Conservation (phyloP, 305 asterid species). For the Caryopteris hybrid region DNA sequence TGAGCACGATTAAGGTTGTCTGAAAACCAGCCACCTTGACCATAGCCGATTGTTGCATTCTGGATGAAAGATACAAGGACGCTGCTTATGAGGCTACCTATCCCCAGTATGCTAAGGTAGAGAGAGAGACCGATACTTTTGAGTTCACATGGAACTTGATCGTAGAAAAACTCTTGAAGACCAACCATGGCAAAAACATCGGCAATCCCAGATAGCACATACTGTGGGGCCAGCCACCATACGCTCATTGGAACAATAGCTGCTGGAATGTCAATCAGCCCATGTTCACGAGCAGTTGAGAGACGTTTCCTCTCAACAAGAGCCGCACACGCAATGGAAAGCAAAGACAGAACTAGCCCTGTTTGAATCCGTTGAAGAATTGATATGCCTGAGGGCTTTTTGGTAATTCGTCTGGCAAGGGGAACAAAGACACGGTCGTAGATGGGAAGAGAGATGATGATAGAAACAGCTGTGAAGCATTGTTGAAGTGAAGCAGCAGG, state of each 20-base stretch:
- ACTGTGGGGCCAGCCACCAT: constrained; percentile 47
- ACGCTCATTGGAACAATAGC: constrained; percentile 38
- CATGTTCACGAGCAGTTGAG: constrained; percentile 22
- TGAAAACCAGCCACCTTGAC: constrained; percentile 30
- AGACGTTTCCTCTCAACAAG: constrained; percentile 39
- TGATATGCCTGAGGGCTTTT: constrained; percentile 39
- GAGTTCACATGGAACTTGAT: constrained; percentile 37
- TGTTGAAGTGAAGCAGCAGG: constrained; percentile 48
- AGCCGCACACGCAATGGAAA: constrained; percentile 30
- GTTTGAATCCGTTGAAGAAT: constrained; percentile 39
- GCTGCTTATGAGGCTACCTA: constrained; percentile 42
- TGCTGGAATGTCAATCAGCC: constrained; percentile 21
- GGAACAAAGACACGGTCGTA: constrained; percentile 46
- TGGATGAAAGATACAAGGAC: constrained; percentile 30
- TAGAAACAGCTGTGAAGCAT: neutral
- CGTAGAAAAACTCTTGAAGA: constrained; percentile 49
- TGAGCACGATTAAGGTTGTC: constrained; percentile 26
- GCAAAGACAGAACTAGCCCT: constrained; percentile 27
- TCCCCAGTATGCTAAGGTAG: constrained; percentile 37
- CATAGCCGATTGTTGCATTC: constrained; percentile 20
- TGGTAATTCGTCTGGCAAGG: constrained; percentile 27
- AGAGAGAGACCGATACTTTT: constrained; percentile 46
- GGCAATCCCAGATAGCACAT: constrained; percentile 30
- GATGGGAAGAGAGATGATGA: constrained; percentile 22
- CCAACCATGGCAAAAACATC: constrained; percentile 40